phyloP scores from a whole-genome alignment of 805 yeast genomes.

The Saturnispora serradocipensis region DNA sequence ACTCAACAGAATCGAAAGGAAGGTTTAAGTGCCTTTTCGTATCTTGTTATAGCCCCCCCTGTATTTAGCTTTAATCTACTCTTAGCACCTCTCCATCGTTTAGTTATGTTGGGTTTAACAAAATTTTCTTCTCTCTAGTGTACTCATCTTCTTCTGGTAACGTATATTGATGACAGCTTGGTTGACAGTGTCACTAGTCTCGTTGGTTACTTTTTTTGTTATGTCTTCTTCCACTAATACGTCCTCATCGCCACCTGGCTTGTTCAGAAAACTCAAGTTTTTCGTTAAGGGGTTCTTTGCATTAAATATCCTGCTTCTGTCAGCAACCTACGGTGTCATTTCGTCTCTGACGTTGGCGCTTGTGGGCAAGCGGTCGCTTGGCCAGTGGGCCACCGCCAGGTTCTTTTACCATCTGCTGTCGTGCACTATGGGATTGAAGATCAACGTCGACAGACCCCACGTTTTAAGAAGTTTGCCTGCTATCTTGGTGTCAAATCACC shows the following conservation, averaged over 20 bases:
- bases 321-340: constrained; percentile 69
- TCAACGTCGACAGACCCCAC: constrained; percentile 61
- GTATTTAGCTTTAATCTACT: not conserved
- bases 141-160: not conserved
- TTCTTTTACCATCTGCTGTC: constrained; percentile 62
- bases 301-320: constrained; percentile 40
- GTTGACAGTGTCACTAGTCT: not conserved
- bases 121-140: not conserved
- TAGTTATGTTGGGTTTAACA: not conserved
- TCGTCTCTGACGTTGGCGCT: constrained; percentile 61
- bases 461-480: constrained; percentile 57
- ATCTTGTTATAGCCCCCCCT: not conserved
- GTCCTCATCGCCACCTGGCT: not conserved
- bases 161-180: constrained; percentile 1
- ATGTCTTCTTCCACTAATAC: constrained; percentile 2
- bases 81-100: not conserved
- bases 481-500: constrained; percentile 80
- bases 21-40: constrained; percentile 9
- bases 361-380: constrained; percentile 64
- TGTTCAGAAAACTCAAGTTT: constrained; percentile 36
- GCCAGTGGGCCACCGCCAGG: constrained; percentile 87
- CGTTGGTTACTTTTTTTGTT: constrained; percentile 7
- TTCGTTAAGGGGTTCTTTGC: constrained; percentile 48
- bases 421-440: constrained; percentile 54
- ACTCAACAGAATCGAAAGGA: constrained; percentile 68